Percentiles rank a stretch among this genome's conserved stretches.
These are phyloP conservation scores for Saccharum hybrid DNA, from an alignment of 202 grass and related monocot species.

Conservation along the genomic window DNA sequence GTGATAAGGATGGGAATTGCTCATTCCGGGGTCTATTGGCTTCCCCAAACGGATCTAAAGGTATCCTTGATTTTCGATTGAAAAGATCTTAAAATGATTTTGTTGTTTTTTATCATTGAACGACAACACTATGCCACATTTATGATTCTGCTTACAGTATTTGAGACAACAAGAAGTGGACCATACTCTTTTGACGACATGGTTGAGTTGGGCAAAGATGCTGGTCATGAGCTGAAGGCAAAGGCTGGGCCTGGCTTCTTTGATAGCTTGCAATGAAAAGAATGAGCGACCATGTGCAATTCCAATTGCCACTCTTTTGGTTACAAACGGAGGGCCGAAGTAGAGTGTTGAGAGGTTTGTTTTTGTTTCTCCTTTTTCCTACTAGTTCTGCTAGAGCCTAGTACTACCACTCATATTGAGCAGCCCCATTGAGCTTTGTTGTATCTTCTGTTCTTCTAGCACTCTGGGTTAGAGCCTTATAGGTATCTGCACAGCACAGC, in stretches of 20 bases:
- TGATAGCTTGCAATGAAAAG: slow-evolving; percentile 62
- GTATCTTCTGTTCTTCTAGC: slow-evolving; percentile 40
- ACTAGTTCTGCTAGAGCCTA: slow-evolving; percentile 41
- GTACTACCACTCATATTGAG: slow-evolving; percentile 34
- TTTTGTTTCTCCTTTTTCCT: slow-evolving; percentile 9
- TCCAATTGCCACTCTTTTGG: background rate
- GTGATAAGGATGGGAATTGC: slow-evolving; percentile 74
- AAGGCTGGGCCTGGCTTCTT: slow-evolving; percentile 86
- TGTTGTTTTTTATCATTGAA: background rate
- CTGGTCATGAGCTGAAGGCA: slow-evolving; percentile 77
- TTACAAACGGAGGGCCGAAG: slow-evolving; percentile 13
- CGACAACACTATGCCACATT: background rate
- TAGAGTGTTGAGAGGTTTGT: slow-evolving; percentile 28
- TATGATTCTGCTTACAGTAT: slow-evolving; percentile 56
- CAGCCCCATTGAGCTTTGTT: slow-evolving; percentile 22
- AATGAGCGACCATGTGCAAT: background rate
- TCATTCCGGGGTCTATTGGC: slow-evolving; percentile 83
- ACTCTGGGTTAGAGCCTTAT: slow-evolving; percentile 41
- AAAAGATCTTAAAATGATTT: background rate
- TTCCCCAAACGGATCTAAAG: slow-evolving; percentile 80
- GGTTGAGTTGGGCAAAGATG: slow-evolving; percentile 90
- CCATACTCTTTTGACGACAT: slow-evolving; percentile 72
- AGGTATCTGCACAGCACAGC: slow-evolving; percentile 7
- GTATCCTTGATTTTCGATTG: slow-evolving; percentile 45
- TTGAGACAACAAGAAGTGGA: slow-evolving; percentile 83